Conservation (phyloP, 352 stramenopile species). For the Pythium graminicola region DNA sequence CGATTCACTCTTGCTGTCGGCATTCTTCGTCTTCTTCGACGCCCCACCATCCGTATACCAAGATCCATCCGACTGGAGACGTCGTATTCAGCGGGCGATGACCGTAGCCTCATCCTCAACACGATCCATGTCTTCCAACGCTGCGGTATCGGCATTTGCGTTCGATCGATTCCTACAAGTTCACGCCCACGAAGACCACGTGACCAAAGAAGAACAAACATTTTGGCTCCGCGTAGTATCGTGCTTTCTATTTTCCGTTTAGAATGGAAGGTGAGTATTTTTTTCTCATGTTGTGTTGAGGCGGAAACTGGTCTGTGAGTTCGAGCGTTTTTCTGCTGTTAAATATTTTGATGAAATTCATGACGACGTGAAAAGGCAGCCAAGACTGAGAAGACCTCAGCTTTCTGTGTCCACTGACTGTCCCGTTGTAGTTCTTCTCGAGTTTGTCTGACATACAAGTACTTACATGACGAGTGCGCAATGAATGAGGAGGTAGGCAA, state of each 20-base stretch:
- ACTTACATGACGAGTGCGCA: slow-evolving; percentile 8
- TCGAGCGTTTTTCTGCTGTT: slow-evolving; percentile 17
- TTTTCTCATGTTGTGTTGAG: not conserved
- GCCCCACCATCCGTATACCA: slow-evolving; percentile 13
- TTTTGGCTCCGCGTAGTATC: slow-evolving; percentile 23
- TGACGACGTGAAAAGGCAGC: not conserved
- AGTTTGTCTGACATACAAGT: not conserved
- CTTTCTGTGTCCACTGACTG: not conserved
- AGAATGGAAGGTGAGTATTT: slow-evolving; percentile 3
- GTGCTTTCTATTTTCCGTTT: slow-evolving; percentile 26
- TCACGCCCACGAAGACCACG: slow-evolving; percentile 7
- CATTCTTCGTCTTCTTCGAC: slow-evolving; percentile 22
- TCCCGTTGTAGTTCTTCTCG: not conserved
- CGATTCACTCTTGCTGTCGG: slow-evolving; percentile 16
- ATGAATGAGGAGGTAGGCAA: too few species aligned
- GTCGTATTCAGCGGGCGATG: slow-evolving; percentile 14
- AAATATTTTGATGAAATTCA: slow-evolving; percentile 15
- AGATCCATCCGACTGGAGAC: slow-evolving; percentile 11
- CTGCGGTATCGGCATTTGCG: slow-evolving; percentile 6
- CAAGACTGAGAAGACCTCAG: not conserved
- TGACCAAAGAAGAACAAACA: slow-evolving; percentile 15
- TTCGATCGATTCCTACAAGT: slow-evolving; percentile 16
- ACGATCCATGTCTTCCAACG: not conserved
- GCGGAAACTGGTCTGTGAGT: not conserved
- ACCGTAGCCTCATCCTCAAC: not conserved